These are phyloP conservation scores for Tulasnella calospora DNA, from an alignment of 768 basidiomycete genomes.

Conservation along the genomic window DNA sequence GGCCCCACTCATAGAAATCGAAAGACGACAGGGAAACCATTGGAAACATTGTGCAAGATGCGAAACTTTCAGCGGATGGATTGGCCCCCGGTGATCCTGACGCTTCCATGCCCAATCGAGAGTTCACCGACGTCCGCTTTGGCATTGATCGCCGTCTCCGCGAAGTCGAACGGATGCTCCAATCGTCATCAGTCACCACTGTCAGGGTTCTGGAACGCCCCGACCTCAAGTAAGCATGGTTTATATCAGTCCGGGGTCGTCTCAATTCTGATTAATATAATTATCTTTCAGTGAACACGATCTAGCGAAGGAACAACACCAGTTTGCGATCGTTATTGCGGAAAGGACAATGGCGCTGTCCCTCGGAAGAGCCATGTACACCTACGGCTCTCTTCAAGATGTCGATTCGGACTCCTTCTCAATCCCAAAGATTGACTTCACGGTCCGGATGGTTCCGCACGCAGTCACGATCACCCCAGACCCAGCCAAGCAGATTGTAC, in stretches of 20 bases:
- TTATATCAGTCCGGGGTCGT: neutral
- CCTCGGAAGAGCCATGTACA: slow-evolving; percentile 87
- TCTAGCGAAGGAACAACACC: slow-evolving; percentile 78
- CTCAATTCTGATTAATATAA: slow-evolving; percentile 17
- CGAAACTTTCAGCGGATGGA: slow-evolving; percentile 24
- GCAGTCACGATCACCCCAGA: slow-evolving; percentile 66
- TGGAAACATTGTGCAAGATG: slow-evolving; percentile 25
- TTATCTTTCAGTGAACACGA: slow-evolving; percentile 67
- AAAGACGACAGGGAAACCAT: slow-evolving; percentile 25
- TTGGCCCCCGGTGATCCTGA: slow-evolving; percentile 22
- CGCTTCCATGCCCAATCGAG: slow-evolving; percentile 42
- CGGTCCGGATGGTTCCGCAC: slow-evolving; percentile 66
- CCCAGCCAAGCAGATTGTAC: slow-evolving; percentile 48
- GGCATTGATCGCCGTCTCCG: slow-evolving; percentile 84
- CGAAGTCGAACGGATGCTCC: slow-evolving; percentile 87
- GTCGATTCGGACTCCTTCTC: slow-evolving; percentile 73
- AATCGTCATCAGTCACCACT: slow-evolving; percentile 65
- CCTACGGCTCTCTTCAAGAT: slow-evolving; percentile 72
- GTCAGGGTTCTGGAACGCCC: slow-evolving; percentile 63
- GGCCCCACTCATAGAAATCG: slow-evolving; percentile 43
- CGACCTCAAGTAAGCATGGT: slow-evolving; percentile 56
- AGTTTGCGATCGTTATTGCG: slow-evolving; percentile 70
- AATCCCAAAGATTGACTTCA: slow-evolving; percentile 74
- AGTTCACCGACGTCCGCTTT: slow-evolving; percentile 80
- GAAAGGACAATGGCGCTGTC: slow-evolving; percentile 87